A percentile compares a stretch with the other conserved stretches of the same genome.
These are phyloP conservation scores for Chalaropsis ovoidea DNA, from an alignment of 2,329 filamentous ascomycete species.

Conservation along the genomic window DNA sequence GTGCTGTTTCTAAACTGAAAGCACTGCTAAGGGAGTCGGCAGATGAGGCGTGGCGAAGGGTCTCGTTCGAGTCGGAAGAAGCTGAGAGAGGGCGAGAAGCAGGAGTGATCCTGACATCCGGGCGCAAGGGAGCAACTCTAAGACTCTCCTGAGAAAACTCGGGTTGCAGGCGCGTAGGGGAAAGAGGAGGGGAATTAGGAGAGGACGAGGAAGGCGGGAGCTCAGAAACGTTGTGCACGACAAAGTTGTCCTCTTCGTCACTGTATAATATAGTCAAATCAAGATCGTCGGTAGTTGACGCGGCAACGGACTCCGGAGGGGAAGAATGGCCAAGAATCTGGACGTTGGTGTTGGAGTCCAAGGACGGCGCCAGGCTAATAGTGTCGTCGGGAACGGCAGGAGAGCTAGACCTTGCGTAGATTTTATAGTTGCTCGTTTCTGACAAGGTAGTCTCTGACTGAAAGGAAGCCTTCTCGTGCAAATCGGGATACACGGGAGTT, in stretches of 20 bases:
- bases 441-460: slow-evolving; percentile 37
- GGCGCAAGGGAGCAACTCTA: slow-evolving; percentile 45
- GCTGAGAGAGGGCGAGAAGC: slow-evolving; percentile 23
- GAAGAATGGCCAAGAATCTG: slow-evolving; percentile 44
- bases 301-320: slow-evolving; percentile 35
- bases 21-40: slow-evolving; percentile 47
- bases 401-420: slow-evolving; percentile 40
- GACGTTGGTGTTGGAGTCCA: slow-evolving; percentile 37
- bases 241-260: slow-evolving; percentile 26
- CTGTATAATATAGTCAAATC: slow-evolving; percentile 37
- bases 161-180: slow-evolving; percentile 29
- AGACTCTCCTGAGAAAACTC: slow-evolving; percentile 54
- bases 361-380: slow-evolving; percentile 37
- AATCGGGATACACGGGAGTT: slow-evolving; percentile 18
- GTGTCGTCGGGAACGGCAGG: slow-evolving; percentile 26
- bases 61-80: slow-evolving; percentile 39
- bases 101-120: slow-evolving; percentile 31
- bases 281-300: slow-evolving; percentile 39
- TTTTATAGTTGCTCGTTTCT: slow-evolving; percentile 46
- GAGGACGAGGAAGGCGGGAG: slow-evolving; percentile 30
- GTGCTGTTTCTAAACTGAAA: slow-evolving; percentile 41
- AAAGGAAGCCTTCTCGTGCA: slow-evolving; percentile 24
- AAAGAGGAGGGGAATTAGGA: slow-evolving; percentile 10
- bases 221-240: slow-evolving; percentile 23
- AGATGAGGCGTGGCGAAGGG: slow-evolving; percentile 42